Conservation (phyloP, 108 stramenopile genomes). For the Cyclotella choctawhatcheeana region DNA sequence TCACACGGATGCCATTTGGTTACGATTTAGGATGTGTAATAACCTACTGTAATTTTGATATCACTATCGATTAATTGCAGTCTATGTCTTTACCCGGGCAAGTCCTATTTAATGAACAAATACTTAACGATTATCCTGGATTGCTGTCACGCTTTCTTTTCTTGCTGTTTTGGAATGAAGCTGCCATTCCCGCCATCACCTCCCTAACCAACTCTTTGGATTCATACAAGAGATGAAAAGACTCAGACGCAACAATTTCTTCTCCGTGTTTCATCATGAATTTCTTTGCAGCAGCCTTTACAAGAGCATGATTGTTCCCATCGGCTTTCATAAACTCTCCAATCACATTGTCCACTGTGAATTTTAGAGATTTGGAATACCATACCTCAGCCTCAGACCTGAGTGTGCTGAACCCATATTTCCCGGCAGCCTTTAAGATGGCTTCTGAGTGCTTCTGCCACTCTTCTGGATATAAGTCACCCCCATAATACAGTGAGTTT, state of each 20-base stretch:
- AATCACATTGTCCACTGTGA: background rate
- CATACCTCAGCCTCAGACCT: background rate
- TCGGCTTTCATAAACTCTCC: background rate
- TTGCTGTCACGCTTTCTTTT: too few species aligned
- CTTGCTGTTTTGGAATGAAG: too few species aligned
- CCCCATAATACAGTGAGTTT: background rate
- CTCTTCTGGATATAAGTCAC: background rate
- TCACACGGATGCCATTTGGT: too few species aligned
- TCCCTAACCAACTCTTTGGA: background rate
- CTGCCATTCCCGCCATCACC: background rate
- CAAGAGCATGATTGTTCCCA: background rate
- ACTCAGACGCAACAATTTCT: background rate
- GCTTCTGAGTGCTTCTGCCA: background rate
- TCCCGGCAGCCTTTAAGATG: background rate
- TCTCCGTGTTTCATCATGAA: background rate
- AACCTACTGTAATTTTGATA: too few species aligned
- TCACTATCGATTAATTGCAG: too few species aligned
- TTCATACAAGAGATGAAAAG: background rate
- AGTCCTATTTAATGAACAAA: too few species aligned
- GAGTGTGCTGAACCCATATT: background rate
- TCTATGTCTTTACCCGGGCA: too few species aligned
- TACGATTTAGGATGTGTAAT: too few species aligned
- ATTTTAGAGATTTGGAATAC: background rate
- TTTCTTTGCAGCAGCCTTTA: slow-evolving; percentile 5
- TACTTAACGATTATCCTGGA: too few species aligned